These are phyloP conservation scores for Calonectria hongkongensis DNA, from an alignment of 2,329 filamentous ascomycete species.

Conservation along the genomic window DNA sequence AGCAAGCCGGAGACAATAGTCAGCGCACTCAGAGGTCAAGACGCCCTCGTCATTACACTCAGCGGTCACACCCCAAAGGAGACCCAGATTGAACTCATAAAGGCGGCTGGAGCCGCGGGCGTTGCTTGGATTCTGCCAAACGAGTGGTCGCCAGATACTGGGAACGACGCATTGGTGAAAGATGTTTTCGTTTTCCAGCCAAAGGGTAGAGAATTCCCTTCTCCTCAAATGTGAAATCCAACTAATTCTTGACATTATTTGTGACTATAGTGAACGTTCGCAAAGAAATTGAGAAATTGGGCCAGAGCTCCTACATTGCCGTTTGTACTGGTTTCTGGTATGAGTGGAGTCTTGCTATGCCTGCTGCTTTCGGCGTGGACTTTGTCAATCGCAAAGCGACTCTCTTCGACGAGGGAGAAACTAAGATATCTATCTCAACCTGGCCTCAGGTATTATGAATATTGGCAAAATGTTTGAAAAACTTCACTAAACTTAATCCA, in stretches of 20 bases:
- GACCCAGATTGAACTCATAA: slow-evolving; percentile 69
- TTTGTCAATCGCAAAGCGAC: slow-evolving; percentile 64
- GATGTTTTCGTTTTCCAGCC: slow-evolving; percentile 33
- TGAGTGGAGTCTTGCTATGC: slow-evolving; percentile 67
- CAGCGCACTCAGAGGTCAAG: slow-evolving; percentile 70
- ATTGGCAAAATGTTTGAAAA: too few species aligned
- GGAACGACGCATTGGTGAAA: slow-evolving; percentile 62
- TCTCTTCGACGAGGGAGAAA: slow-evolving; percentile 75
- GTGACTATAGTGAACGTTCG: slow-evolving; percentile 42
- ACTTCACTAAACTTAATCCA: not conserved
- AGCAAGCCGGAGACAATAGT: slow-evolving; percentile 65
- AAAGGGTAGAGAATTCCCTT: not conserved
- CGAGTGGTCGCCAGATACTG: slow-evolving; percentile 56
- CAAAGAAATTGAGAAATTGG: slow-evolving; percentile 62
- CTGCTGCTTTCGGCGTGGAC: slow-evolving; percentile 68
- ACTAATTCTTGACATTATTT: not conserved
- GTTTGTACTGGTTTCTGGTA: slow-evolving; percentile 76
- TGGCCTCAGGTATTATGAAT: slow-evolving; percentile 68
- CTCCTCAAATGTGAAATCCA: not conserved
- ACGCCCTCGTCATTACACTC: slow-evolving; percentile 74
- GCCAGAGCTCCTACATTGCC: slow-evolving; percentile 63
- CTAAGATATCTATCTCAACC: slow-evolving; percentile 74
- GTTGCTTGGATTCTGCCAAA: slow-evolving; percentile 72
- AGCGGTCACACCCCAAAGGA: slow-evolving; percentile 63
- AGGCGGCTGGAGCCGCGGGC: slow-evolving; percentile 72